phyloP scores from a whole-genome alignment of 2,329 filamentous ascomycete genomes.

The Furcasterigmium sp. region DNA sequence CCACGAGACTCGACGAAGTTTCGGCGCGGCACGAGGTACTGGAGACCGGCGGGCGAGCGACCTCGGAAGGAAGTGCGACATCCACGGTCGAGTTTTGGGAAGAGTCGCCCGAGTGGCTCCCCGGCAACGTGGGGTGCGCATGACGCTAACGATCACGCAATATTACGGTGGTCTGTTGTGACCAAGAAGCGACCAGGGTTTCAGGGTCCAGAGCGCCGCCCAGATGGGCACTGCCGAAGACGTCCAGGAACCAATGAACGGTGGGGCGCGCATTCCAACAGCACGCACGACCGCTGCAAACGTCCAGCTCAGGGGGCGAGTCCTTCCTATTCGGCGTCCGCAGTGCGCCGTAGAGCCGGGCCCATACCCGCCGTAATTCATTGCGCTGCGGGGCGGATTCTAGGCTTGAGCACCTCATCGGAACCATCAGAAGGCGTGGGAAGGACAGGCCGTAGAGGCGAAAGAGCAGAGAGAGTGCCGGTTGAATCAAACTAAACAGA shows the following conservation, averaged over 20 bases:
- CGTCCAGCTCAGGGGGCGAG: too few species aligned
- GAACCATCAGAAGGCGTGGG: too few species aligned
- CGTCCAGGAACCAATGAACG: too few species aligned
- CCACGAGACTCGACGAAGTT: neutral
- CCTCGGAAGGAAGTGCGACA: neutral
- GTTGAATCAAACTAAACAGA: too few species aligned
- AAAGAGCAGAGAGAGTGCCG: too few species aligned
- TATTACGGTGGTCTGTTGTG: neutral
- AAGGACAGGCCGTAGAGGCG: too few species aligned
- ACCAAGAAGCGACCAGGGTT: neutral
- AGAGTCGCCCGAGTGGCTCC: neutral
- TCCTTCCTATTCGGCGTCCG: too few species aligned
- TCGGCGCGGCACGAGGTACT: neutral
- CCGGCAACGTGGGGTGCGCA: constrained; percentile 5
- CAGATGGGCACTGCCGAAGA: too few species aligned
- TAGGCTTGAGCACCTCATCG: constrained; percentile 4
- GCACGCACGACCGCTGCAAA: too few species aligned
- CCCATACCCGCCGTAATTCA: neutral
- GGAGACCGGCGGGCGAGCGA: neutral
- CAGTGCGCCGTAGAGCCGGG: neutral
- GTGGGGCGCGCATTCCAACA: too few species aligned
- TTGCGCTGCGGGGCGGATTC: constrained; percentile 2
- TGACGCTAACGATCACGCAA: constrained; percentile 5
- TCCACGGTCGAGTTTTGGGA: neutral
- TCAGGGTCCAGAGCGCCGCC: neutral